Base-by-base conservation (phyloP, 129 eudicot species). In the Centella asiatica region DNA sequence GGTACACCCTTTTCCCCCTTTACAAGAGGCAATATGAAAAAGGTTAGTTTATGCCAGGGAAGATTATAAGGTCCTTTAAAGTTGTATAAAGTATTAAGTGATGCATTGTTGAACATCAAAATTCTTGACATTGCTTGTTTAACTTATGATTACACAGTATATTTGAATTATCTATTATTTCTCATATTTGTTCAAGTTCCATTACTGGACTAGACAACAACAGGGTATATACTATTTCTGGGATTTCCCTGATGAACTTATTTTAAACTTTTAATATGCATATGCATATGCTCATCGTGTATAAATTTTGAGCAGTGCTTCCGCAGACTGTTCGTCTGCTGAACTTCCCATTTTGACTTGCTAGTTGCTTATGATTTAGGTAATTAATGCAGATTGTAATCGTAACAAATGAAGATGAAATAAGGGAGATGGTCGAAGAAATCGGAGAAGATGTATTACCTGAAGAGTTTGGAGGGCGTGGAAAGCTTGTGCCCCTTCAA, bases 401-500 rank as follows among this genome's bases (percentile, higher is more conserved):
- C 17, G 82, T 77, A 25, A 72, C 47, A 0, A 72, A 69, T 27
- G 78, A 77, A 37, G 72, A 72, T 40, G 75, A 77, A 48, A 63
- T 10, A 54, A 39, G 42, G 45, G 64, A 63, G 34, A 63, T 77
- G 65, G 26, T 72, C n/a, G 15, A 25, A 31, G 63, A 57, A 23
- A 31, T 77, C 22, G 78, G 83, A 24, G 83, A 68, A 19, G 83
- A 72, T 46, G 67, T 47, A 26, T 63, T 77, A 27, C 78, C 78
- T 3, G 72, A 67, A 47, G 78, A 77, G 65, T 77, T 72, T 14
- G 78, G 83, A 6, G 83, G 83, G 51, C 48, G 59, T 34, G 68
- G 78, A 13, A 72, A 77, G 57, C 42, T 72, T 13, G 66, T 63
- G 3, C 59, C 52, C 26, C 36, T 77, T 22, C 78, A 72, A 44